Base-by-base conservation (phyloP, 2,329 filamentous ascomycete genomes). In the Aureobasidium sp. region DNA sequence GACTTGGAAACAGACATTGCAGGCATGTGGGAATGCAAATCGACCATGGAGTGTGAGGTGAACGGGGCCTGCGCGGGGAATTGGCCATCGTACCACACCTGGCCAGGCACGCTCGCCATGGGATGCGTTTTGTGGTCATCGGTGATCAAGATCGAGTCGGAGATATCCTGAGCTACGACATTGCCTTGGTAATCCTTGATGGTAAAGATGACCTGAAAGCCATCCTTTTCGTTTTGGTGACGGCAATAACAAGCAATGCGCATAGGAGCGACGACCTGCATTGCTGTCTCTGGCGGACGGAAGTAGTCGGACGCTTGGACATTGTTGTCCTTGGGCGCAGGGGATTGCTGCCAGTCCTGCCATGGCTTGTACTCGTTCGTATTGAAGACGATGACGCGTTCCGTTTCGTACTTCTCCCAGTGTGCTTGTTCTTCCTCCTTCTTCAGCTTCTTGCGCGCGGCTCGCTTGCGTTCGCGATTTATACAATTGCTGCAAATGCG, bases 161-260 rank as follows among this genome's bases (percentile, higher is more conserved):
- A 89, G 59, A 95, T 85, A 49, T 84, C 82, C 70, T 98, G 91
- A 6, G 89, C 87, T 38, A 97, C 74, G 27, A 95, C 73, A 39
- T 83, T 82, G 61, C 84, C 86, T 58, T 81, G 74, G 64, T 81
- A 81, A 68, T 96, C 88, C 65, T 90, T 95, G 63, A 98, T 78
- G 1, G 91, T 97, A 70, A 97, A 95, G 58, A 98, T 95, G 62
- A 97, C 90, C 62, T 79, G 79, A 70, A 96, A 98, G 1, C 91
- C 91, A 60, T 85, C 75, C 72, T 97, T 97, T 71, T 97, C 93
- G 56, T 86, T 83, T 62, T 97, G 91, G 66, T 98, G 91, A 17
- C 91, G 83, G 70, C 91, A 97, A 70, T 97, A 98, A 68, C 91
- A 98, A 21, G 90, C 89, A 63, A 98, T 96, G 8, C 91, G 85